Conservation (phyloP, 1,284 basidiomycete genomes). For the Ustilago bromivora region DNA sequence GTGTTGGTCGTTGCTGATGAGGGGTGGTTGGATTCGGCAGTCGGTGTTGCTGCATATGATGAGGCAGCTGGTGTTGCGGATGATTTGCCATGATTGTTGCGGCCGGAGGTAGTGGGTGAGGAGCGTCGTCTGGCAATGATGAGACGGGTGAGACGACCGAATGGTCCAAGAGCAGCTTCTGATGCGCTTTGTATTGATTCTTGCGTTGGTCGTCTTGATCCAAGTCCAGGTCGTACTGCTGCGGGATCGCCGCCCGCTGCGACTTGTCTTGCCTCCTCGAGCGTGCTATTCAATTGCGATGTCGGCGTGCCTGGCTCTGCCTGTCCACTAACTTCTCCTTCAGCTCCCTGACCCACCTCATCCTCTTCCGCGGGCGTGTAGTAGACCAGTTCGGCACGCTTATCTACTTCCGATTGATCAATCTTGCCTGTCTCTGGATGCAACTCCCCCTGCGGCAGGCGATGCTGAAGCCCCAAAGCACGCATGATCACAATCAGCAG, state of each 20-base stretch:
- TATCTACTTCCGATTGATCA: slow-evolving; percentile 51
- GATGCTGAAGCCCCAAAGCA: slow-evolving; percentile 47
- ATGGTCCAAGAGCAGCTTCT: slow-evolving; percentile 7
- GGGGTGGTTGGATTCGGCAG: not conserved
- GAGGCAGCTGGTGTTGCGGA: not conserved
- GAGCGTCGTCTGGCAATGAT: slow-evolving; percentile 25
- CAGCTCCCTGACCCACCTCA: slow-evolving; percentile 8
- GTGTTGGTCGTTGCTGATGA: not conserved
- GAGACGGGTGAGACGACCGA: slow-evolving; percentile 29
- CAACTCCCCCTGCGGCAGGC: slow-evolving; percentile 45
- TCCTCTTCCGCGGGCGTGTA: slow-evolving; percentile 53
- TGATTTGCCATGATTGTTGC: slow-evolving; percentile 1
- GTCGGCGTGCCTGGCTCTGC: not conserved
- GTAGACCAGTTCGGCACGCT: slow-evolving; percentile 55
- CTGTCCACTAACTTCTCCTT: not conserved
- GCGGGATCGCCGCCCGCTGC: not conserved
- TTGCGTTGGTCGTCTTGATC: slow-evolving; percentile 25
- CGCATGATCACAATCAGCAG: slow-evolving; percentile 52
- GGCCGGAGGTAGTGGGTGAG: not conserved
- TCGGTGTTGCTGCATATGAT: not conserved
- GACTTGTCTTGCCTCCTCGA: not conserved
- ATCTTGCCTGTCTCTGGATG: slow-evolving; percentile 58
- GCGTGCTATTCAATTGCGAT: not conserved
- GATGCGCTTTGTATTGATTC: slow-evolving; percentile 10
- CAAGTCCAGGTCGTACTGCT: slow-evolving; percentile 16